Conservation (phyloP, 306 rosid species). For the Quercus berberidifolia region DNA sequence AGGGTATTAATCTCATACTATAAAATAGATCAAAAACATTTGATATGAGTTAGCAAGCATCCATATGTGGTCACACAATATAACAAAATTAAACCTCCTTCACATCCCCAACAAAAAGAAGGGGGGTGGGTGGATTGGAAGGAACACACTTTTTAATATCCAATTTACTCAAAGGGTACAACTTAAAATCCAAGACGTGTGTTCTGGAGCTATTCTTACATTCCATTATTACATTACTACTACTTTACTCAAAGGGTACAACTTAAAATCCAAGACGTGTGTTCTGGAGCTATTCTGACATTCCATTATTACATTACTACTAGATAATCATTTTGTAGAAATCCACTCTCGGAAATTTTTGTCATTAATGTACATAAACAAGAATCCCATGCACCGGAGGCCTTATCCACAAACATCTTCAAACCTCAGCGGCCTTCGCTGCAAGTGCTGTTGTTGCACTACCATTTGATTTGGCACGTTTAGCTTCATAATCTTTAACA, state of each 20-base stretch:
- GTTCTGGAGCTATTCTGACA: background rate
- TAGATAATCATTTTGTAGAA: background rate
- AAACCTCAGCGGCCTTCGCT: conserved; percentile 38
- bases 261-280: too few relatives aligned
- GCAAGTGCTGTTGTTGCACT: conserved; percentile 21
- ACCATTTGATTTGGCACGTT: conserved; percentile 33
- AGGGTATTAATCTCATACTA: background rate
- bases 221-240: background rate
- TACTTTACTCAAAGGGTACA: background rate
- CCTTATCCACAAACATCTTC: conserved; percentile 6
- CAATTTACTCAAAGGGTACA: background rate
- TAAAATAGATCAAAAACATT: background rate
- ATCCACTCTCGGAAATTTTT: background rate
- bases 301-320: background rate
- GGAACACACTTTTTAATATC: too few relatives aligned
- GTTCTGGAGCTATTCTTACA: background rate
- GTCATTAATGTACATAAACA: conserved; percentile 6
- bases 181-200: too few relatives aligned
- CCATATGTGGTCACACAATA: background rate
- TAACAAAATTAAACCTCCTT: background rate
- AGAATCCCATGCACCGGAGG: too few relatives aligned
- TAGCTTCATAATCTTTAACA: conserved; percentile 79
- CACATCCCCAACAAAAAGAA: background rate
- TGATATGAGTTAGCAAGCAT: background rate
- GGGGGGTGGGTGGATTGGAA: too few relatives aligned